A percentile compares a stretch with the other conserved stretches of the same genome.
Evolutionary conservation across 768 basidiomycete genomes (phyloP).

Genomic region (Collybiopsis confluens): DNA sequence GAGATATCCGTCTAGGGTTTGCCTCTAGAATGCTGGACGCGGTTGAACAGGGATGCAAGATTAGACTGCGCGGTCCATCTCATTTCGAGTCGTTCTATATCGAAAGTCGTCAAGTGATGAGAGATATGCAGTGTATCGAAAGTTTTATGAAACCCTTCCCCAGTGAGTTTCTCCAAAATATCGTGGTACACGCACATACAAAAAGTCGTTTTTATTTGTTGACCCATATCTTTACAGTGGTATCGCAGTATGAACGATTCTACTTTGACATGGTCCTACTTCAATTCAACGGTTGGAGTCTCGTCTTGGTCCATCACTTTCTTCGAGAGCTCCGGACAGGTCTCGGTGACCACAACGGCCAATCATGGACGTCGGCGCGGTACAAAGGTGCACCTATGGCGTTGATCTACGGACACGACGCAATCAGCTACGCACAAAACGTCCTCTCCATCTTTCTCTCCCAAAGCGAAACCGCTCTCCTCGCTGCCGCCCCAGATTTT

Average conservation of each 20-base stretch:
- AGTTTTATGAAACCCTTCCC: conserved; percentile 33
- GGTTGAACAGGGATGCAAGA: conserved; percentile 25
- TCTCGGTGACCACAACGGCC: conserved; percentile 20
- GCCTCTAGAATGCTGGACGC: conserved; percentile 29
- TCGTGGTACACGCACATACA: no score
- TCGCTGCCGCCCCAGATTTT: conserved; percentile 37
- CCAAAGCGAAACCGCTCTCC: conserved; percentile 25
- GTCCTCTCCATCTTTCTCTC: conserved; percentile 31
- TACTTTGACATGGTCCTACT: conserved; percentile 37
- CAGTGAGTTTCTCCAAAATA: conserved; percentile 26
- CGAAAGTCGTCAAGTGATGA: conserved; percentile 26
- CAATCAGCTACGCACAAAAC: conserved; percentile 31
- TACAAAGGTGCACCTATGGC: conserved; percentile 30
- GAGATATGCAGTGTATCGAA: conserved; percentile 30
- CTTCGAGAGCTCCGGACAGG: conserved; percentile 18
- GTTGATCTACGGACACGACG: conserved; percentile 33
- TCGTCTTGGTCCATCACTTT: conserved; percentile 34
- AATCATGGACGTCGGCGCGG: conserved; percentile 29
- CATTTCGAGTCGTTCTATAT: conserved; percentile 29
- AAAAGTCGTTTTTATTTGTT: conserved; percentile 1
- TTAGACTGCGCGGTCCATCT: conserved; percentile 22
- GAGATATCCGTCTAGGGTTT: conserved; percentile 34
- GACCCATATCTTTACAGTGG: conserved; percentile 30
- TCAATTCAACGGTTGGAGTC: conserved; percentile 35
- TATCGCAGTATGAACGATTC: conserved; percentile 37